Base-by-base conservation (phyloP, 2,329 filamentous ascomycete species). In the Pseudogymnoascus sp. region DNA sequence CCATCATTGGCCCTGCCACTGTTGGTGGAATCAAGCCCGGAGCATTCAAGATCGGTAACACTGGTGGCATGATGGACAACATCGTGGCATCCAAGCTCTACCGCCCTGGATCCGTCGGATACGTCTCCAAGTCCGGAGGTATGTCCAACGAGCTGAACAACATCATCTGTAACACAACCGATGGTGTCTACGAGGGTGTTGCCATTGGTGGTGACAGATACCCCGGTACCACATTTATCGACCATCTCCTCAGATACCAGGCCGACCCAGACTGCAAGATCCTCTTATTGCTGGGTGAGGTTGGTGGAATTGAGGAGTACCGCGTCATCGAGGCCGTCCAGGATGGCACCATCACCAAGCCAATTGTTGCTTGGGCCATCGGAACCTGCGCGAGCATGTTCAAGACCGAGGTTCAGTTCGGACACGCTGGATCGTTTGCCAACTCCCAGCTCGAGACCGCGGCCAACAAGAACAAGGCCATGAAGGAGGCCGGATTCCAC, bases 131-230 rank as follows among this genome's bases (percentile, higher is more conserved):
- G 85, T 99, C 94, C 63, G 94, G 94, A 75, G 94, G 94, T 81
- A 99, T 99, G 94, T 97, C 94, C 78, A 99, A 99, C 84, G 94
- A 99, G 83, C 81, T 99, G 73, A 99, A 99, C 89, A 99, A 99
- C 86, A 97, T 99, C 78, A 89, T 99, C 73, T 85, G 92, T 63
- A 89, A 96, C 77, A 96, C 84, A 77, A 97, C 94, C 71, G 92
- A 99, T 75, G 94, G 94, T 84, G 94, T 99, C 62, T 93, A 96
- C 77, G 94, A 99, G 84, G 94, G 94, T 86, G 89, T 99, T 73
- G 94, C 94, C 76, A 99, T 99, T 79, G 94, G 94, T 80, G 94
- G 94, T 87, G 94, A 99, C 79, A 85, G 94, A 78, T 99, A 99
- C 77, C 94, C 94, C 66, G 93, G 94, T 75, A 99, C 94, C 74